phyloP scores from a whole-genome alignment of 2,329 filamentous ascomycete genomes.

The Curvularia sp. region DNA sequence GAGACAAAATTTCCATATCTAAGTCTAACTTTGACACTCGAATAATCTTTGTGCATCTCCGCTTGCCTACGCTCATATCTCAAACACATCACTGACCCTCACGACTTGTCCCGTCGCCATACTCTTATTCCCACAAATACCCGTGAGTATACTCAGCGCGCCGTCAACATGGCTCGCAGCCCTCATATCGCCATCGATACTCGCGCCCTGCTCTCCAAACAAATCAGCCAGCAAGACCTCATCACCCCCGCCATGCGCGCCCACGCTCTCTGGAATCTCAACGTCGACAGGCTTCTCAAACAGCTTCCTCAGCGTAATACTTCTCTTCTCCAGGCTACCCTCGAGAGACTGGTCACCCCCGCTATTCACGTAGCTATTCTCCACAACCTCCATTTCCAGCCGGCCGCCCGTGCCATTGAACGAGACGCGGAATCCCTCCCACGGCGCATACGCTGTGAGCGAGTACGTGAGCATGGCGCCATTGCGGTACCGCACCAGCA shows the following conservation, averaged over 20 bases:
- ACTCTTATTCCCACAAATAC: conserved; percentile 66
- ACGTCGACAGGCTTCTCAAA: conserved; percentile 66
- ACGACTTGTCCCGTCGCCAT: conserved; percentile 65
- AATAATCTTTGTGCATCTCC: neutral
- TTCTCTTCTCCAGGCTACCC: conserved; percentile 60
- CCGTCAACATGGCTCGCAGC: conserved; percentile 67
- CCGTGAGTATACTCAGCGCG: conserved; percentile 65
- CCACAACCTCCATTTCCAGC: conserved; percentile 68
- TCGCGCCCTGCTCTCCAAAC: conserved; percentile 62
- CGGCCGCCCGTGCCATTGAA: conserved; percentile 67
- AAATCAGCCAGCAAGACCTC: conserved; percentile 64
- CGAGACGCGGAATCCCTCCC: conserved; percentile 66
- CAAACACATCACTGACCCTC: conserved; percentile 59
- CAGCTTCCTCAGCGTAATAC: conserved; percentile 60
- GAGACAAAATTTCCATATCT: neutral
- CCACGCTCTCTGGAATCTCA: conserved; percentile 60
- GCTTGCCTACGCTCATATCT: neutral
- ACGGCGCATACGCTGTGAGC: conserved; percentile 67
- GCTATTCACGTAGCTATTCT: conserved; percentile 66
- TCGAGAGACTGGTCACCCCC: conserved; percentile 65
- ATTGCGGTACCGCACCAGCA: conserved; percentile 65
- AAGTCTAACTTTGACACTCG: neutral
- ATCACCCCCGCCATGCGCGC: conserved; percentile 68
- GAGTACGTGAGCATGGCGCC: conserved; percentile 67
- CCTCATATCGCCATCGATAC: conserved; percentile 57